A percentile compares a stretch with the other conserved stretches of the same genome.
Evolutionary conservation across 139 green algal genomes (phyloP).

Genomic region (Asterochloris erici): DNA sequence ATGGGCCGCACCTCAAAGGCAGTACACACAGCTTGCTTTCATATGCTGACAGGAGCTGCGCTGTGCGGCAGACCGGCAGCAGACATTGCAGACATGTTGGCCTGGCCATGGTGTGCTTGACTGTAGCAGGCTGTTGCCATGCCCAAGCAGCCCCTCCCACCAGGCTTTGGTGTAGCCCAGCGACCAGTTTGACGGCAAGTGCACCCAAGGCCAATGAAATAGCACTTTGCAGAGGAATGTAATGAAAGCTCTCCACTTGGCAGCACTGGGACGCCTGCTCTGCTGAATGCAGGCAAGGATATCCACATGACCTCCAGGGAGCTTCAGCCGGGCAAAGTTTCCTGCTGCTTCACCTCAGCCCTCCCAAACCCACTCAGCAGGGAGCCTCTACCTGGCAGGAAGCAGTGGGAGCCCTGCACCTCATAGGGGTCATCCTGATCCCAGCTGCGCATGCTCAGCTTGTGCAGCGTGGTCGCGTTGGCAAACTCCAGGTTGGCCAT

Average conservation of each 20-base stretch:
- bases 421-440: conserved; percentile 93
- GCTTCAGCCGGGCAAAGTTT: not conserved
- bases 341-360: conserved; percentile 14
- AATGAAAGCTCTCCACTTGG: not conserved
- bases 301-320: not conserved
- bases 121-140: no score
- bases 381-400: conserved; percentile 33
- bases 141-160: no score
- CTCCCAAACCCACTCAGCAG: not conserved
- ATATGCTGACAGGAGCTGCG: no score
- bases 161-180: no score
- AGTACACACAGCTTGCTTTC: no score
- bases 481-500: conserved; percentile 97
- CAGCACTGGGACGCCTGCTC: not conserved
- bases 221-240: not conserved
- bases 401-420: conserved; percentile 51
- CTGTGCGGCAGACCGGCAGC: no score
- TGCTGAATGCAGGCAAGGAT: not conserved
- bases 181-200: no score
- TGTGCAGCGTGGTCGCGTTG: conserved; percentile 66
- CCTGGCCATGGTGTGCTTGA: no score
- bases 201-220: no score
- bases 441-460: conserved; percentile 78
- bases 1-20: no score
- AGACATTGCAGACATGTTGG: no score